Evolutionary conservation across 225 moss, liverwort and hornwort genomes (phyloP), one percentile per base, ranked within the genome.

Genomic region (Rhytidiadelphus loreus): DNA sequence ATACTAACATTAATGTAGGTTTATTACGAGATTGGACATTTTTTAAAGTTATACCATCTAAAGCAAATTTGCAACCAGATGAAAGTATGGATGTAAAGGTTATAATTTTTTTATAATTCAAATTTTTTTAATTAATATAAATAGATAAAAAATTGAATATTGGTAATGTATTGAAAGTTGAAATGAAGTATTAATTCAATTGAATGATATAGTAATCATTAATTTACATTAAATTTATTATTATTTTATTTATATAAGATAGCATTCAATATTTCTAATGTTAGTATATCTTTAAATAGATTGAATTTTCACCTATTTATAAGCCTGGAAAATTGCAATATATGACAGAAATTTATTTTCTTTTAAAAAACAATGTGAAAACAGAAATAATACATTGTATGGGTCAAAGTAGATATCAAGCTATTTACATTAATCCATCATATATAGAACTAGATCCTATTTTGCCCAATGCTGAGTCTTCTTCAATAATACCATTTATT

Each of bases 1-100:
- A 39, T 26, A 86, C 52, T 66, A 94, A 92, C 52, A 86, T 93
- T 20, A 93, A 93, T 48, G 39, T 93, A 81, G 94, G 90, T 81
- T 89, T 96, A 41, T 58, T 98, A 76, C 92, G 75, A 57, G 97
- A 98, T 69, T 95, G 94, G 95, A 85, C 94, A 66, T 91, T 66
- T 91, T 98, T 98, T 88, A 93, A 89, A 75, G 77, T 94, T 35
- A 71, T 89, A 76, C 94, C 94, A 84, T 77, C 75, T 16, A 59
- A 41, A 43, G 90, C 91, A 87, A 85, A 86, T 69, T 86, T 94
- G 77, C 91, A 81, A 60, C 91, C 94, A 1, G 88, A 94, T 82
- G 91, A 94, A 84, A 83, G 16, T 63, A 88, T 94, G 70, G 94
- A 94, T 79, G 33, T 94, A 9, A 87, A 93, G 90, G 92, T 94